Conservation (phyloP, 2,329 filamentous ascomycete genomes). For the Hypoxylon sp. region DNA sequence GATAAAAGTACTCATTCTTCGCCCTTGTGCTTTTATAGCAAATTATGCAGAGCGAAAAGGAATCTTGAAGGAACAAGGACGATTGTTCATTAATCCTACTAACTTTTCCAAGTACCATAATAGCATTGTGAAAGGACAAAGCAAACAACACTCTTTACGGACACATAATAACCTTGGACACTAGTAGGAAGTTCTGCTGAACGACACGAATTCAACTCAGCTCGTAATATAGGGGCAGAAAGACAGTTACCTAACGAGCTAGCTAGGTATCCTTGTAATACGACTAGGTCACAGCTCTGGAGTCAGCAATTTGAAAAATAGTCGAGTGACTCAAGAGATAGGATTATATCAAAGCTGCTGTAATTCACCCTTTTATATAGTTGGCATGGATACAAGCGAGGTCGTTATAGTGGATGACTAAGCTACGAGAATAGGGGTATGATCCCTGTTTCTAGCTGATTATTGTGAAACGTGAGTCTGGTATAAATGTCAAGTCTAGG, state of each 20-base stretch:
- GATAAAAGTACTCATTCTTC: not conserved
- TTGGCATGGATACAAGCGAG: too few relatives aligned
- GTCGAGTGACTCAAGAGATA: not conserved
- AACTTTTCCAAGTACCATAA: not conserved
- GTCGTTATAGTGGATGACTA: too few relatives aligned
- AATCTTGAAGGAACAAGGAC: not conserved
- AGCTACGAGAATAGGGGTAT: not conserved
- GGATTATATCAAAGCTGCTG: not conserved
- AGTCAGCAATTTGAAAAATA: not conserved
- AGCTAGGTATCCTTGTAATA: not conserved
- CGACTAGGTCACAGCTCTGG: not conserved
- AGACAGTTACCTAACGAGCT: not conserved
- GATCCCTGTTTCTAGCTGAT: not conserved
- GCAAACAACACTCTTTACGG: not conserved
- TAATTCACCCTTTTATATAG: too few relatives aligned
- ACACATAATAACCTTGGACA: not conserved
- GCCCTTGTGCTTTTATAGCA: not conserved
- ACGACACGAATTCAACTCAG: not conserved
- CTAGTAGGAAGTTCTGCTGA: not conserved
- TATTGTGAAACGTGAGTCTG: not conserved
- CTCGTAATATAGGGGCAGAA: not conserved
- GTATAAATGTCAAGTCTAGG: not conserved
- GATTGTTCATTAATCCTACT: not conserved
- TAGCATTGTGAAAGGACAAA: not conserved
- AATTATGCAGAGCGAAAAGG: not conserved